Base-by-base conservation (phyloP, 768 basidiomycete genomes). In the Termitomyces sp. region DNA sequence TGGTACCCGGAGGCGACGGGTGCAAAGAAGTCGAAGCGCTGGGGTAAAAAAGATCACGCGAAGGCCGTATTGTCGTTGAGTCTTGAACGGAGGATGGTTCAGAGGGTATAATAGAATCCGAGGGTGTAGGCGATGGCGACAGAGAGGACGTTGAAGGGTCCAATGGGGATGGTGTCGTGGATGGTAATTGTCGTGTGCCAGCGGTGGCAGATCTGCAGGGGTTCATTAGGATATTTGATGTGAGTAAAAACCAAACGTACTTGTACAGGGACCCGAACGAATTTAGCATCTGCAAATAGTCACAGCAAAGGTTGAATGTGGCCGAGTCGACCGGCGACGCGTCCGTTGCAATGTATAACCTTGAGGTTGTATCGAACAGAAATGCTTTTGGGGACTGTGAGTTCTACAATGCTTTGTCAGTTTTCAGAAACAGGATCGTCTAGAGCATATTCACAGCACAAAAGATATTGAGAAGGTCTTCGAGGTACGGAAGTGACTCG, bases 331-430 rank as follows among this genome's bases (percentile, higher is more conserved):
- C 90, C 5, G 94, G 92, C 0, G 91, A 92, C 16, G 88, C 86
- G 64, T 98, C 96, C 11, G 94, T 94, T 11, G 94, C 94, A n/a
- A 98, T 79, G 64, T 95, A 94, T 25, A 97, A 74, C 46, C 91
- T 80, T 22, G 92, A 93, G 4, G 78, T 78, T 16, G 83, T 85
- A 65, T 98, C 95, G 61, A 96, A 98, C 13, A 98, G 72, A 66
- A 95, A 98, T 0, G 94, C 91, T 68, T 98, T 98, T 35, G 91
- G 86, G 29, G 94, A 89, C 63, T 91, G 90, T 2, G 91, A 94
- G 57, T 93, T 93, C 93, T 96, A 60, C 16, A 48, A 45, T 40
- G 48, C 23, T 59, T 39, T 44, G 56, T 59, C 27, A 62, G 51
- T 31, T 41, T 44, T 22, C 3, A 15, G 31, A 38, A 35, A 36